phyloP scores from a whole-genome alignment of 176 grass and related monocot species.

The Triticum urartu region DNA sequence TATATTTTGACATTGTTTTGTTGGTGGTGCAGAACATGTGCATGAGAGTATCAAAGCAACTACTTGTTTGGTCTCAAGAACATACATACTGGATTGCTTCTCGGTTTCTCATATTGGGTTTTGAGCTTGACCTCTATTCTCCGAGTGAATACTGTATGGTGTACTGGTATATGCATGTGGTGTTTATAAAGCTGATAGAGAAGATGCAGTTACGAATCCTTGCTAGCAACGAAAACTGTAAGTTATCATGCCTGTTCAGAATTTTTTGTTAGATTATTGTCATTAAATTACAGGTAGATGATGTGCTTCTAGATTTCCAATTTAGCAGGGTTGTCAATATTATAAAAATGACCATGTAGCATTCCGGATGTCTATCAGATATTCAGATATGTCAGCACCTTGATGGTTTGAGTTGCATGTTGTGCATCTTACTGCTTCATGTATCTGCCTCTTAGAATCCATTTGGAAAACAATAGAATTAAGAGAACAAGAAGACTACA shows the following conservation, averaged over 20 bases:
- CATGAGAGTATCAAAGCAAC: slow-evolving; percentile 90
- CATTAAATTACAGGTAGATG: background rate
- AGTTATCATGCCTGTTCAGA: slow-evolving; percentile 35
- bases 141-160: slow-evolving; percentile 90
- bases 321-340: background rate
- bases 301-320: background rate
- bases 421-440: background rate
- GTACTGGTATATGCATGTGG: slow-evolving; percentile 95
- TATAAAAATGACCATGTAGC: background rate
- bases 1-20: slow-evolving; percentile 27
- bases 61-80: slow-evolving; percentile 89
- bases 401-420: background rate
- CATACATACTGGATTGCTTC: slow-evolving; percentile 84
- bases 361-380: slow-evolving; percentile 3
- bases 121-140: slow-evolving; percentile 93
- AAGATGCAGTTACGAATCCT: slow-evolving; percentile 73
- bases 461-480: background rate
- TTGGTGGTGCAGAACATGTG: slow-evolving; percentile 63
- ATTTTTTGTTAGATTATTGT: slow-evolving; percentile 9
- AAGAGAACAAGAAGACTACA: background rate
- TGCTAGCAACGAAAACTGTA: slow-evolving; percentile 74
- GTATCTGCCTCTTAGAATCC: slow-evolving; percentile 2
- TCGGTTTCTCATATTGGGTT: slow-evolving; percentile 89
- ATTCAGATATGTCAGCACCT: background rate
- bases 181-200: slow-evolving; percentile 74